Base-by-base conservation (phyloP, 768 basidiomycete genomes). In the Tephrocybe sp. region DNA sequence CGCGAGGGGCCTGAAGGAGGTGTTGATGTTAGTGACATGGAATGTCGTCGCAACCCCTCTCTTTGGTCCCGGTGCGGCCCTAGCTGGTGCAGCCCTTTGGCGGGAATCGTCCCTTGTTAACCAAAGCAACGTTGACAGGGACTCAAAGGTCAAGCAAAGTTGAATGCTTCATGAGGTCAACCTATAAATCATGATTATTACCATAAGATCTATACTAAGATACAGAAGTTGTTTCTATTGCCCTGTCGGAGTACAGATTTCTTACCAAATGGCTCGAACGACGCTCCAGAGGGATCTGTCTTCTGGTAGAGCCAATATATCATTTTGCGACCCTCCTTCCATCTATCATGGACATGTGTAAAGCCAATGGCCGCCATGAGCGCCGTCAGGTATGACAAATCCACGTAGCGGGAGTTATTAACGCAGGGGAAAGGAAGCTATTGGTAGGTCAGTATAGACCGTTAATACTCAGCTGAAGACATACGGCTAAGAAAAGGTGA, bases 371-470 rank as follows among this genome's bases (percentile, higher is more conserved):
- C 60, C 0, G 61, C 50, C 85, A 92, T 84, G 38, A 92, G 68
- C 2, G 63, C 63, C 19, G 66, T 67, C 6, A 94, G 73, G 39
- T 77, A 78, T 16, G 79, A 76, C 14, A 79, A 72, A 9, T 84
- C 80, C 55, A 91, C 68, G 64, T 94, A 95, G 12, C 94, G 82
- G 4, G 93, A 95, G 65, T 97, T 97, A 23, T 74, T 65, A 12
- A 95, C 76, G 63, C 94, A 97, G 3, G 94, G 85, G 14, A 87
- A 72, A 2, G 94, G 94, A 10, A 97, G 81, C 89, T 92, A n/a
- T 48, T 1, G 9, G 9, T 22, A 7, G 13, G n/a, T 12, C n/a
- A 34, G 23, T 47, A 26, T 16, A 16, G 42, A 22, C n/a, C 11
- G 14, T 26, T 13, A 5, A 48, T 31, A 16, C 26, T 30, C 11